Evolutionary conservation across 2,329 filamentous ascomycete genomes (phyloP).

Genomic region (Penicillium paneum): DNA sequence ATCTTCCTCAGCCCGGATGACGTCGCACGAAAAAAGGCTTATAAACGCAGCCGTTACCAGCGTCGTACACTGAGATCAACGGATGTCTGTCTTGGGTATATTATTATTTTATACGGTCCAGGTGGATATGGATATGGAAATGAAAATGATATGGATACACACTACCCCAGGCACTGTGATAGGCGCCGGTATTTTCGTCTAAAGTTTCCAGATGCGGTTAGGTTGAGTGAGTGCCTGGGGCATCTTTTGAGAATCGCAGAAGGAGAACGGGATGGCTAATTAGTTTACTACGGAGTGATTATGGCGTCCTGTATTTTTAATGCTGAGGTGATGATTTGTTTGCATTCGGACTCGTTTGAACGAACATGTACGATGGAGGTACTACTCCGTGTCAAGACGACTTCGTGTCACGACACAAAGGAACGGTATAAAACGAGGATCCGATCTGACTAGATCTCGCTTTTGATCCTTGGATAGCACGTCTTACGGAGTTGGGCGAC

Average conservation of each 20-base stretch:
- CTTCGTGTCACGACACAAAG: neutral
- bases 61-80: neutral
- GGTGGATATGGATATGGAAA: neutral
- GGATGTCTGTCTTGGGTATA: neutral
- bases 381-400: neutral
- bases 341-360: neutral
- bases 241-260: neutral
- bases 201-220: neutral
- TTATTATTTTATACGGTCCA: too few species aligned
- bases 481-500: too few species aligned
- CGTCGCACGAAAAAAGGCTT: slow-evolving; percentile 1
- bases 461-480: neutral
- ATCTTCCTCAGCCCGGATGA: neutral
- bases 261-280: too few species aligned
- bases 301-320: neutral
- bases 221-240: neutral
- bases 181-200: neutral
- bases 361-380: neutral
- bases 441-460: neutral
- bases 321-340: neutral
- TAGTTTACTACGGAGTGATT: too few species aligned
- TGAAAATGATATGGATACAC: too few species aligned
- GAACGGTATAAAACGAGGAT: neutral
- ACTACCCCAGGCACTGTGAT: neutral
- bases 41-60: slow-evolving; percentile 6